phyloP scores from a whole-genome alignment of 2,329 filamentous ascomycete species.

The Stenocarpella maydis region DNA sequence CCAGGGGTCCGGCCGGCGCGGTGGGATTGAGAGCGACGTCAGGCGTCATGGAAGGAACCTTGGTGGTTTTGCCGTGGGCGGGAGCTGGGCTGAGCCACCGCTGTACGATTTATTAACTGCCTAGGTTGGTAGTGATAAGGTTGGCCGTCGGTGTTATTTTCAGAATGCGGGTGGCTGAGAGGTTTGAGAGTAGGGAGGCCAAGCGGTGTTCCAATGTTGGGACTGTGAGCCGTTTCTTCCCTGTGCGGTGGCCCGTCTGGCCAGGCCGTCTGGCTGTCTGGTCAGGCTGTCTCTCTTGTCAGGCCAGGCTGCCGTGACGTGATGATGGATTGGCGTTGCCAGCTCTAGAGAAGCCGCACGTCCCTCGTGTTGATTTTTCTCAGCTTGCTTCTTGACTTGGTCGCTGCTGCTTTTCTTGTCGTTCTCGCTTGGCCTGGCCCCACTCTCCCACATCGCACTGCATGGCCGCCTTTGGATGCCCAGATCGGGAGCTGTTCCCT shows the following conservation, averaged over 20 bases:
- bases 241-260: too few relatives aligned
- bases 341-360: slow-evolving; percentile 14
- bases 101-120: not conserved
- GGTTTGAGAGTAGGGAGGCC: slow-evolving; percentile 24
- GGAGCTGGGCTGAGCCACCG: not conserved
- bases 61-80: not conserved
- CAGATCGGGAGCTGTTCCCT: slow-evolving; percentile 9
- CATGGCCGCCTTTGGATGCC: slow-evolving; percentile 2
- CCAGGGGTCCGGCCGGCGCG: slow-evolving; percentile 7
- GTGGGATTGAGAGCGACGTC: slow-evolving; percentile 6
- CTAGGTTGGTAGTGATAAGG: not conserved
- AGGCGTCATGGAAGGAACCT: slow-evolving; percentile 7
- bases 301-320: not conserved
- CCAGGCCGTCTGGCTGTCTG: not conserved
- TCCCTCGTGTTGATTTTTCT: slow-evolving; percentile 2
- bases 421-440: slow-evolving; percentile 1
- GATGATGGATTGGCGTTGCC: not conserved
- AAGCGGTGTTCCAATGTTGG: not conserved
- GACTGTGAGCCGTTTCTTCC: not conserved
- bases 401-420: too few relatives aligned
- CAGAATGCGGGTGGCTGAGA: slow-evolving; percentile 15
- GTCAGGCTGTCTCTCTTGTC: not conserved
- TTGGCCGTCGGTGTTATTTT: slow-evolving; percentile 18
- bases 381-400: slow-evolving; percentile 4
- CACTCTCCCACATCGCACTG: not conserved